Conservation (phyloP, 164 flowering plant species). For the Liquidambar formosana region DNA sequence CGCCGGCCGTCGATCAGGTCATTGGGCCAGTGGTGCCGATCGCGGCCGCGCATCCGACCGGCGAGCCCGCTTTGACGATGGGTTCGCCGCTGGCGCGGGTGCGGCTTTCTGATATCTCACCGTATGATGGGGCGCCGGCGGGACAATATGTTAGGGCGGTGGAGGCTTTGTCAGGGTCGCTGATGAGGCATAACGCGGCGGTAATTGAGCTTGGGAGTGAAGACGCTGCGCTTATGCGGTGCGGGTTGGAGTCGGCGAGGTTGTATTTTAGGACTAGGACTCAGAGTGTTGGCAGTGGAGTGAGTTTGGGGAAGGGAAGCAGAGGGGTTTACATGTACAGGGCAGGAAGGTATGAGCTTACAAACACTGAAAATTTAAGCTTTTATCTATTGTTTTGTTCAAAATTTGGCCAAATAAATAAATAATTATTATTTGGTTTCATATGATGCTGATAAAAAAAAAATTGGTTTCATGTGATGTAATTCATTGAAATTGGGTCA, state of each 20-base stretch:
- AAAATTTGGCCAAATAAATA: too few relatives aligned
- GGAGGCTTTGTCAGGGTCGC: conserved; percentile 73
- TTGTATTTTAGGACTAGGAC: conserved; percentile 59
- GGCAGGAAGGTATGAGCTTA: conserved; percentile 74
- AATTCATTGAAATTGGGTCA: too few relatives aligned
- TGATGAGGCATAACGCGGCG: conserved; percentile 78
- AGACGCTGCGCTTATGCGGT: conserved; percentile 70
- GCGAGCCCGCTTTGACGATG: conserved; percentile 16
- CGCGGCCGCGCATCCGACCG: conserved; percentile 28
- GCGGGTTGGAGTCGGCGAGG: conserved; percentile 73
- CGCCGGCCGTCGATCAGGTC: conserved; percentile 22
- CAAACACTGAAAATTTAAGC: too few relatives aligned
- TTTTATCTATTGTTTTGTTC: background rate
- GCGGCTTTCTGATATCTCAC: conserved; percentile 62
- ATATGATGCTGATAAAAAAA: too few relatives aligned
- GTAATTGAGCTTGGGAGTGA: conserved; percentile 71
- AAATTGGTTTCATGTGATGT: too few relatives aligned
- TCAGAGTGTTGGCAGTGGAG: conserved; percentile 28
- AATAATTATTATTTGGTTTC: too few relatives aligned
- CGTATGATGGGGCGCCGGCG: conserved; percentile 77
- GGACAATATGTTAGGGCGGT: conserved; percentile 58
- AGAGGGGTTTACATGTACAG: conserved; percentile 73
- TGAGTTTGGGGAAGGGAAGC: conserved; percentile 41
- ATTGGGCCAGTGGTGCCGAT: conserved; percentile 34
- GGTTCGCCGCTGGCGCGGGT: conserved; percentile 41